These are phyloP conservation scores for Sugiyamaella neomexicana DNA, from an alignment of 1,139 yeast genomes.

Conservation along the genomic window DNA sequence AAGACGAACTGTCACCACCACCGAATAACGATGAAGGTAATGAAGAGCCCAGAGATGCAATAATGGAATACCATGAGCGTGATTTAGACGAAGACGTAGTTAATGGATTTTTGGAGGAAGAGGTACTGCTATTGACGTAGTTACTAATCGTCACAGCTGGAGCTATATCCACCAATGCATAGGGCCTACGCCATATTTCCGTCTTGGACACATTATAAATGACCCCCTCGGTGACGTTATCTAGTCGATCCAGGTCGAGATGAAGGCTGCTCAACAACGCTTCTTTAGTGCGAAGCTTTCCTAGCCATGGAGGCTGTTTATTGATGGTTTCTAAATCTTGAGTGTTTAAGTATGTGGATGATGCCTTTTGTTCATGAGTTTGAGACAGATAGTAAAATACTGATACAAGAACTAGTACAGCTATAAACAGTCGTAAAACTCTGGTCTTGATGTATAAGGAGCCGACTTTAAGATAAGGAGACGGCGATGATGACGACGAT, in stretches of 20 bases:
- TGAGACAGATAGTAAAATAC: neutral
- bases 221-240: slow-evolving; percentile 19
- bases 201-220: slow-evolving; percentile 18
- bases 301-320: slow-evolving; percentile 15
- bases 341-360: neutral
- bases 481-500: neutral
- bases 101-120: neutral
- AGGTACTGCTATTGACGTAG: neutral
- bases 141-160: neutral
- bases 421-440: neutral
- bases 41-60: slow-evolving; percentile 7
- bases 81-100: neutral
- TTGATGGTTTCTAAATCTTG: slow-evolving; percentile 6
- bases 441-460: slow-evolving; percentile 8
- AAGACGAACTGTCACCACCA: neutral
- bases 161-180: slow-evolving; percentile 15
- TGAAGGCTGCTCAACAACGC: slow-evolving; percentile 13
- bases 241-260: slow-evolving; percentile 10
- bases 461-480: slow-evolving; percentile 5
- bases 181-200: slow-evolving; percentile 22
- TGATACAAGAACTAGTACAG: neutral
- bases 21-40: slow-evolving; percentile 3
- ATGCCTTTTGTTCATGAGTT: neutral
- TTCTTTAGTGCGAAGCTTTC: slow-evolving; percentile 5
- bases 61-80: slow-evolving; percentile 3